These are phyloP conservation scores for Ogataea trehaloabstinens DNA, from an alignment of 805 yeast genomes.

Conservation along the genomic window DNA sequence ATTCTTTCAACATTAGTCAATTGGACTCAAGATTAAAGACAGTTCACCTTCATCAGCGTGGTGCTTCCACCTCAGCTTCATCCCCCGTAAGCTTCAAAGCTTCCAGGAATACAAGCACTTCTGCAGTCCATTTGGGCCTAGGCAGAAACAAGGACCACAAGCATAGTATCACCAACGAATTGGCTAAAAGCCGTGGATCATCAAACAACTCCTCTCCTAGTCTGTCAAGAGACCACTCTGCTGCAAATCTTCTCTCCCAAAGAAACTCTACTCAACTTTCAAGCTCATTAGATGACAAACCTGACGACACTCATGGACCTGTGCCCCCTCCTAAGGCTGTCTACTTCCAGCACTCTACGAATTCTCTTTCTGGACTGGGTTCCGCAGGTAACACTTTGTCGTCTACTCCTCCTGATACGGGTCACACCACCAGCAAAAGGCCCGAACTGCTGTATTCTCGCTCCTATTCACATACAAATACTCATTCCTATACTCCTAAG, in stretches of 20 bases:
- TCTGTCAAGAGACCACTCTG: conserved; percentile 36
- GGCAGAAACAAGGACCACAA: conserved; percentile 16
- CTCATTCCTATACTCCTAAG: conserved; percentile 16
- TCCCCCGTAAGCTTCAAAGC: conserved; percentile 8
- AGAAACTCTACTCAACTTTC: conserved; percentile 8
- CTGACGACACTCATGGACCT: conserved; percentile 1
- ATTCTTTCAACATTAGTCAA: conserved; percentile 31
- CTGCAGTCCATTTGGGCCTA: conserved; percentile 8
- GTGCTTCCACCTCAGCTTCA: conserved; percentile 1
- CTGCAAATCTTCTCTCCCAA: conserved; percentile 25
- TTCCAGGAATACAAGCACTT: conserved; percentile 13
- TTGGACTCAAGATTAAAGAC: conserved; percentile 31
- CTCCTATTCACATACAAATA: conserved; percentile 16
- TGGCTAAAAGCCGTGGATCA: conserved; percentile 33
- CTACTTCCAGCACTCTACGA: conserved; percentile 7
- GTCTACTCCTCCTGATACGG: neutral
- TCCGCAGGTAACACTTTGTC: conserved; percentile 3
- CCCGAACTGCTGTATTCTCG: conserved; percentile 17
- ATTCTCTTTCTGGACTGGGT: conserved; percentile 3
- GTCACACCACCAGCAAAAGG: conserved; percentile 11
- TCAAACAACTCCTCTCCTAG: conserved; percentile 39
- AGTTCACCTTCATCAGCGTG: conserved; percentile 14
- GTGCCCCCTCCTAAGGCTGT: conserved; percentile 10
- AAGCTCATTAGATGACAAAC: conserved; percentile 3
- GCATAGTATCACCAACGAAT: conserved; percentile 18